phyloP scores from a whole-genome alignment of 2,329 filamentous ascomycete genomes.

The Podosphaera leucotricha region DNA sequence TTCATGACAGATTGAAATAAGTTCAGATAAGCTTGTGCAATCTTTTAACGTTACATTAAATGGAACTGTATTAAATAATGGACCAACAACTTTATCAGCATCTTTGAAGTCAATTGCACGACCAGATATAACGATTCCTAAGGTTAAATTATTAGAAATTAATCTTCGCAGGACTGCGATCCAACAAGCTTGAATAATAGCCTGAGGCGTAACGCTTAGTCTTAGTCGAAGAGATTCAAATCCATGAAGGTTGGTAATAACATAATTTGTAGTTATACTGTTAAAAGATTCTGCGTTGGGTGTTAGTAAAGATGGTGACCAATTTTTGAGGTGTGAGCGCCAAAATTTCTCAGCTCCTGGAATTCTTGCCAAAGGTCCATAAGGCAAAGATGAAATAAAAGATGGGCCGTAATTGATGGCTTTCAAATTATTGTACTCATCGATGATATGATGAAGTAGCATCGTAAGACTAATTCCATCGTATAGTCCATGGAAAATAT shows the following conservation, averaged over 20 bases:
- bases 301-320: slow-evolving; percentile 6
- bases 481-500: slow-evolving; percentile 71
- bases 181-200: slow-evolving; percentile 57
- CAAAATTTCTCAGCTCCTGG: slow-evolving; percentile 41
- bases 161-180: slow-evolving; percentile 32
- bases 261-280: slow-evolving; percentile 11
- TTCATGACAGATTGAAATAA: slow-evolving; percentile 41
- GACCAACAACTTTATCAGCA: slow-evolving; percentile 48
- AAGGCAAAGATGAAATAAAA: slow-evolving; percentile 43
- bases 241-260: slow-evolving; percentile 17
- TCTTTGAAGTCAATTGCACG: slow-evolving; percentile 43
- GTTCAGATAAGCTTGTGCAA: slow-evolving; percentile 29
- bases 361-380: slow-evolving; percentile 37
- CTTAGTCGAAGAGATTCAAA: slow-evolving; percentile 30
- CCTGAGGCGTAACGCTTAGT: slow-evolving; percentile 54
- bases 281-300: background rate
- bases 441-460: slow-evolving; percentile 34
- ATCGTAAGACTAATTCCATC: slow-evolving; percentile 58
- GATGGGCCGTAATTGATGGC: slow-evolving; percentile 20
- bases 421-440: slow-evolving; percentile 22
- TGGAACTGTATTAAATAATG: slow-evolving; percentile 76
- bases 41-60: slow-evolving; percentile 28
- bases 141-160: slow-evolving; percentile 20
- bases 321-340: slow-evolving; percentile 17
- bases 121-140: slow-evolving; percentile 62